Conservation (phyloP, 2,329 filamentous ascomycete genomes). For the Diaporthe amygdali region DNA sequence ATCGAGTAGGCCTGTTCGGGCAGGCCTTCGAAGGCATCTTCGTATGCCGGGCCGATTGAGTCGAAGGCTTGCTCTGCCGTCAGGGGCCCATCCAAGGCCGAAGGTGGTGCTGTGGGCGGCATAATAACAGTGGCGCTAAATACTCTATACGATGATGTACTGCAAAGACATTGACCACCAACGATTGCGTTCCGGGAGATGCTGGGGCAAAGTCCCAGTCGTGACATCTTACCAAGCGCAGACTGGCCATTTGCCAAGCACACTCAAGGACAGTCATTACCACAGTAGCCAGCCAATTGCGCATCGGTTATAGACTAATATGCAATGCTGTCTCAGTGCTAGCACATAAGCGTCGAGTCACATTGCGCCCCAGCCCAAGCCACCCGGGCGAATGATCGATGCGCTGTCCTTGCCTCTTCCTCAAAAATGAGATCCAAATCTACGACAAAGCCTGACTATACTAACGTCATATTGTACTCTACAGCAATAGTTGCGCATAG, state of each 20-base stretch:
- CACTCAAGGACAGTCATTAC: neutral
- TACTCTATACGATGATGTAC: neutral
- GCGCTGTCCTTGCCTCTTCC: neutral
- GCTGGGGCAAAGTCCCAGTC: no score
- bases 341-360: neutral
- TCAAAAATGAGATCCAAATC: no score
- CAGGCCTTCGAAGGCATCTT: constrained; percentile 33
- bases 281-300: neutral
- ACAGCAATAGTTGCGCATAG: no score
- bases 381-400: neutral
- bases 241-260: neutral
- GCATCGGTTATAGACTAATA: neutral
- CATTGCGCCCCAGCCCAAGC: neutral
- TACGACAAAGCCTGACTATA: no score
- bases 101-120: neutral
- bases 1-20: constrained; percentile 29
- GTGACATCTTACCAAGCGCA: neutral
- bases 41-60: constrained; percentile 33
- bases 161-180: neutral
- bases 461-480: no score
- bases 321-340: neutral
- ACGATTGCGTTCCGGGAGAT: neutral
- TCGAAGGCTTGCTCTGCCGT: constrained; percentile 32
- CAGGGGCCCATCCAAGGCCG: neutral
- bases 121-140: neutral